These are phyloP conservation scores for Nitzschia sp. DNA, from an alignment of 108 stramenopile genomes.

Conservation along the genomic window DNA sequence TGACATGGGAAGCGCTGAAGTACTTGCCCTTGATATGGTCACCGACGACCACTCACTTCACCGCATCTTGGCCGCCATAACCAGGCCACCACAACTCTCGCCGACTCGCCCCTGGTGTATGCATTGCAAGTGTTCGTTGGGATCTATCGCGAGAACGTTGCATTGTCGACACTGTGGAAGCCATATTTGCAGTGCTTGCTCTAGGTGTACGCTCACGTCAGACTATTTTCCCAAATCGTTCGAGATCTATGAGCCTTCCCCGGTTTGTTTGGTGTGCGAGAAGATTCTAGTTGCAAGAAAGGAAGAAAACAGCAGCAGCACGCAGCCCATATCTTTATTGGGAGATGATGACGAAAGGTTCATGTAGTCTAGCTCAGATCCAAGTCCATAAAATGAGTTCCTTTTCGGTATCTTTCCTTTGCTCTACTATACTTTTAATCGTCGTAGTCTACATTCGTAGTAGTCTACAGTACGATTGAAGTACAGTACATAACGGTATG, in stretches of 20 bases:
- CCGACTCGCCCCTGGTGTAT: constrained; percentile 73
- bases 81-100: constrained; percentile 49
- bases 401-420: too few relatives aligned
- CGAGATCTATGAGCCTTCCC: constrained; percentile 33
- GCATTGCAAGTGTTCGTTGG: constrained; percentile 70
- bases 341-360: constrained; percentile 28
- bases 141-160: constrained; percentile 47
- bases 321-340: constrained; percentile 31
- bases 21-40: constrained; percentile 80
- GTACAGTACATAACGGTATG: too few relatives aligned
- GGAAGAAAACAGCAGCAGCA: constrained; percentile 33
- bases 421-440: too few relatives aligned
- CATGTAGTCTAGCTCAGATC: constrained; percentile 1
- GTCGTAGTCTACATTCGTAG: too few relatives aligned
- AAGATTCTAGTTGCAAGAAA: constrained; percentile 48
- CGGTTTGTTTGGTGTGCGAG: constrained; percentile 56
- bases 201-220: constrained; percentile 22
- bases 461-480: too few relatives aligned
- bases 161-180: constrained; percentile 82
- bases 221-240: constrained; percentile 60
- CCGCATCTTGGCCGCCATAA: constrained; percentile 67
- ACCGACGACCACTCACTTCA: constrained; percentile 55
- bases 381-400: too few relatives aligned
- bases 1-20: constrained; percentile 62
- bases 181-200: constrained; percentile 68